Evolutionary conservation across 2,329 filamentous ascomycete species (phyloP).

Genomic region (Boeremia lycopersici): DNA sequence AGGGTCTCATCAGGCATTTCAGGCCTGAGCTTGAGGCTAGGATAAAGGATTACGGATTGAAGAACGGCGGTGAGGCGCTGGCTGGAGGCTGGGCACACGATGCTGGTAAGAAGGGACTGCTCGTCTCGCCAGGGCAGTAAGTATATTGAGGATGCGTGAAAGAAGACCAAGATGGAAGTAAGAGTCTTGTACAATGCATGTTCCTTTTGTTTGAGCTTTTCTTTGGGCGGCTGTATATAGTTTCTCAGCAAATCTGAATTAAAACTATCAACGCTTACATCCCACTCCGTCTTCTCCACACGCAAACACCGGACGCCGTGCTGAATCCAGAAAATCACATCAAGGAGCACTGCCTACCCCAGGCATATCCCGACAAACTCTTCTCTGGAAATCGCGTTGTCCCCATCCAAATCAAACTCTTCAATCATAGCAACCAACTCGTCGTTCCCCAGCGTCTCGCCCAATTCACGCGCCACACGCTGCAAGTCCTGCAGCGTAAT

Average conservation of each 20-base stretch:
- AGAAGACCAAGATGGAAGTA: constrained; percentile 11
- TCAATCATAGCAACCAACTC: constrained; percentile 97
- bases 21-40: constrained; percentile 91
- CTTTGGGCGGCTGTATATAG: constrained; percentile 44
- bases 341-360: constrained; percentile 32
- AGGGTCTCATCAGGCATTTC: constrained; percentile 98
- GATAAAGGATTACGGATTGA: constrained; percentile 78
- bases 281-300: neutral
- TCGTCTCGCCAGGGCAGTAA: constrained; percentile 87
- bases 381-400: constrained; percentile 72
- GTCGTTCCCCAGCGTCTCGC: constrained; percentile 90
- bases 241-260: constrained; percentile 37
- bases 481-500: constrained; percentile 89
- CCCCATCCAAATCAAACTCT: constrained; percentile 94
- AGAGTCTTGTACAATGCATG: constrained; percentile 39
- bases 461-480: constrained; percentile 85
- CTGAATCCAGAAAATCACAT: neutral
- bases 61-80: constrained; percentile 74
- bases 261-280: constrained; percentile 18
- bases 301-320: constrained; percentile 9
- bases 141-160: neutral
- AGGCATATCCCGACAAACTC: constrained; percentile 72
- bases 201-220: constrained; percentile 36
- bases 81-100: constrained; percentile 88
- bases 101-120: constrained; percentile 75